Conservation (phyloP, 1,284 basidiomycete species). For the Abortiporus biennis region DNA sequence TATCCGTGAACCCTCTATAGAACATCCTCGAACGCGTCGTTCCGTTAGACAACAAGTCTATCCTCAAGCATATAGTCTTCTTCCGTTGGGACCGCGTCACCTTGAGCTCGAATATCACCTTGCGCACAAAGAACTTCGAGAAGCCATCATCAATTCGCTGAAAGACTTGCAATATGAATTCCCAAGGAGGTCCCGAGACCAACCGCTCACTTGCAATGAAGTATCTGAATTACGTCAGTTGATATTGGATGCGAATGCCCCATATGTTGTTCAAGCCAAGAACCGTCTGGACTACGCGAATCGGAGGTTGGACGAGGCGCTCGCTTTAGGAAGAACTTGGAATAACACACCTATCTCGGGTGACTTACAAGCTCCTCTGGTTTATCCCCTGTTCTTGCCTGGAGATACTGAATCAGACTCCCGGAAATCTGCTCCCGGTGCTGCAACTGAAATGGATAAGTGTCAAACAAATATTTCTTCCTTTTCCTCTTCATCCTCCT, state of each 20-base stretch:
- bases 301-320: conserved; percentile 1
- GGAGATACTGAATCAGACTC: not conserved
- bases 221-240: too few relatives aligned
- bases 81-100: conserved; percentile 4
- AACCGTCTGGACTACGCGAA: conserved; percentile 1
- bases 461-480: too few relatives aligned
- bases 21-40: too few relatives aligned
- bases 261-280: conserved; percentile 1
- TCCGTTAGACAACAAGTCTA: too few relatives aligned
- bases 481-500: too few relatives aligned
- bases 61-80: too few relatives aligned
- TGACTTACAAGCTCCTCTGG: not conserved
- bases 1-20: too few relatives aligned
- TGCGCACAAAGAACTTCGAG: conserved; percentile 1
- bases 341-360: conserved; percentile 2
- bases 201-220: too few relatives aligned
- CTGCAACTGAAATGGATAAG: too few relatives aligned
- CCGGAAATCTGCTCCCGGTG: too few relatives aligned
- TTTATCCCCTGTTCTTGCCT: not conserved
- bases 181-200: too few relatives aligned
- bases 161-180: too few relatives aligned
- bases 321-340: conserved; percentile 3
- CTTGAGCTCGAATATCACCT: conserved; percentile 5
- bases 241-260: conserved; percentile 1
- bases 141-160: not conserved